These are phyloP conservation scores for Pelargonium nanum DNA, from an alignment of 345 rosid genomes.

Conservation along the genomic window DNA sequence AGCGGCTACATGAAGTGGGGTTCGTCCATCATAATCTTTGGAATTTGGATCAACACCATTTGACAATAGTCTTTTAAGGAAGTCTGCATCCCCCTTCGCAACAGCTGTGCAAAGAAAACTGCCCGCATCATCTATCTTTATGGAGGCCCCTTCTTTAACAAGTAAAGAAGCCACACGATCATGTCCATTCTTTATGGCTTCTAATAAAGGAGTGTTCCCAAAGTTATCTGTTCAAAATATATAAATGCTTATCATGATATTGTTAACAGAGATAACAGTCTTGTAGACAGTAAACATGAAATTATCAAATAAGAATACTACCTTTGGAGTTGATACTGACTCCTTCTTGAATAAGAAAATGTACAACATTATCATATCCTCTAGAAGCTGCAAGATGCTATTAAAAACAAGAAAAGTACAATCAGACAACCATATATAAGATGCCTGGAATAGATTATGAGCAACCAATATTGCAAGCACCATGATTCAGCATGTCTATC, in stretches of 20 bases:
- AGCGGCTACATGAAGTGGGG: constrained; percentile 87
- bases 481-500: neutral
- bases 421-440: neutral
- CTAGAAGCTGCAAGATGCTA: constrained; percentile 77
- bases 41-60: constrained; percentile 73
- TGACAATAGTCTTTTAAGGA: constrained; percentile 58
- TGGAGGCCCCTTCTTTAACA: constrained; percentile 53
- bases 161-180: constrained; percentile 55
- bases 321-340: constrained; percentile 42
- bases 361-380: constrained; percentile 56
- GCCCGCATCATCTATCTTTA: constrained; percentile 66
- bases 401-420: constrained; percentile 3
- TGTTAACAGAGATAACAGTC: neutral
- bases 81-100: constrained; percentile 65
- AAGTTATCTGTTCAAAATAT: constrained; percentile 14
- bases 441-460: too few relatives aligned
- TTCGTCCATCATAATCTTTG: constrained; percentile 75
- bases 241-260: neutral
- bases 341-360: constrained; percentile 52
- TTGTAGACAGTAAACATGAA: neutral
- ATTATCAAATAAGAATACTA: constrained; percentile 1
- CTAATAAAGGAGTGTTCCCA: constrained; percentile 75
- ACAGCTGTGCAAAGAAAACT: constrained; percentile 58
- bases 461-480: neutral
- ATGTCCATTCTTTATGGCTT: constrained; percentile 74